These are phyloP conservation scores for Salix exigua DNA, from an alignment of 345 rosid species.

Conservation along the genomic window DNA sequence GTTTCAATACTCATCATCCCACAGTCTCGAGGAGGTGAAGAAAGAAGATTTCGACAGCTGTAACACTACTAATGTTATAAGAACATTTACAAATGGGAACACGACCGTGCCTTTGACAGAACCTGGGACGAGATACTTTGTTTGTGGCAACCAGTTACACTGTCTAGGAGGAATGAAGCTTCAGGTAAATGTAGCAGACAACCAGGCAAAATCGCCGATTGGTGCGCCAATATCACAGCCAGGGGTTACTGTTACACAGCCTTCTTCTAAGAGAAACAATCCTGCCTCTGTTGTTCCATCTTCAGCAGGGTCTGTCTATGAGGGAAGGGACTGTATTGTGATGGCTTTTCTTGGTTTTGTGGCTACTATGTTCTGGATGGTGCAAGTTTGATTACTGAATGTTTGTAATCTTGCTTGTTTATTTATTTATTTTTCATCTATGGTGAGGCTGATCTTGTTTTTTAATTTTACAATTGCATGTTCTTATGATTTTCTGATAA, in stretches of 20 bases:
- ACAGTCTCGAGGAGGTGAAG: slow-evolving; percentile 58
- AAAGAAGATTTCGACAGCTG: slow-evolving; percentile 46
- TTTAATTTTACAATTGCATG: neutral
- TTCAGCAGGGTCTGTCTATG: slow-evolving; percentile 28
- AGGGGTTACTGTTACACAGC: neutral
- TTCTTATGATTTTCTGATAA: neutral
- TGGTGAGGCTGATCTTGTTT: neutral
- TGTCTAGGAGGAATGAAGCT: slow-evolving; percentile 92
- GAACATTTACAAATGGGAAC: slow-evolving; percentile 68
- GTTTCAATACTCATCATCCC: slow-evolving; percentile 63
- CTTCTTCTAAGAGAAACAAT: slow-evolving; percentile 44
- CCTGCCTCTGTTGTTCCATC: slow-evolving; percentile 39
- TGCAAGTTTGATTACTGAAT: slow-evolving; percentile 3
- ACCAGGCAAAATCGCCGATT: slow-evolving; percentile 39
- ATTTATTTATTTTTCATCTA: neutral
- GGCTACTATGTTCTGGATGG: neutral
- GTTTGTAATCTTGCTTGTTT: neutral
- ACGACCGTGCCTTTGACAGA: slow-evolving; percentile 58
- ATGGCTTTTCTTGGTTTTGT: slow-evolving; percentile 15
- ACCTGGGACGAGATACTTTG: slow-evolving; percentile 57
- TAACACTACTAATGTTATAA: slow-evolving; percentile 46
- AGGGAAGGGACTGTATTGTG: slow-evolving; percentile 18
- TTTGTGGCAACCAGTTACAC: slow-evolving; percentile 55
- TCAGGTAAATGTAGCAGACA: slow-evolving; percentile 41
- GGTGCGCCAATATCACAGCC: slow-evolving; percentile 46